These are phyloP conservation scores for Picea glauca DNA, from an alignment of 75 land plant species.

Conservation along the genomic window DNA sequence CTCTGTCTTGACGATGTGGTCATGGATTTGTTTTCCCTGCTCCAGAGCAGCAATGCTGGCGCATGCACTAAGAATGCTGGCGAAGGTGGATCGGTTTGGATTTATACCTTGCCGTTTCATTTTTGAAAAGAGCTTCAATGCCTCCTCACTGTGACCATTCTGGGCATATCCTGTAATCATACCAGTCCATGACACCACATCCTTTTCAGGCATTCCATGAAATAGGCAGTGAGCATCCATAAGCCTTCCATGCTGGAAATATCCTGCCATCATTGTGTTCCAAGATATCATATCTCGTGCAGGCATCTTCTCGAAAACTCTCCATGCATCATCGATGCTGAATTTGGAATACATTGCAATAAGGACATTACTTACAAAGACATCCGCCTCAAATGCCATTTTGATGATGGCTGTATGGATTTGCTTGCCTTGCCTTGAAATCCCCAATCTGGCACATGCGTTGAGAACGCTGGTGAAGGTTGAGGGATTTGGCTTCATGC, in stretches of 20 bases:
- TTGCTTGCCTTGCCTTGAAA: slow-evolving; percentile 36
- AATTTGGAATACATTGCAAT: slow-evolving; percentile 77
- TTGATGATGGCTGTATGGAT: slow-evolving; percentile 37
- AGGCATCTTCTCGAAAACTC: slow-evolving; percentile 44
- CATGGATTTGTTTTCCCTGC: slow-evolving; percentile 57
- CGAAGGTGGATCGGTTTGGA: slow-evolving; percentile 51
- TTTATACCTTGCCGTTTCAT: slow-evolving; percentile 44
- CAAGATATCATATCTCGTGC: slow-evolving; percentile 33
- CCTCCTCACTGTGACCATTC: slow-evolving; percentile 37
- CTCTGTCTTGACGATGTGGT: slow-evolving; percentile 34
- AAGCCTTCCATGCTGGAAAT: slow-evolving; percentile 28
- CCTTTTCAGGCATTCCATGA: slow-evolving; percentile 23
- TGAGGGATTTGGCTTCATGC: slow-evolving; percentile 36
- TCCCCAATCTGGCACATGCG: slow-evolving; percentile 32
- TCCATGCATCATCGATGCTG: slow-evolving; percentile 40
- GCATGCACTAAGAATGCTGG: slow-evolving; percentile 47
- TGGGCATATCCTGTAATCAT: slow-evolving; percentile 46
- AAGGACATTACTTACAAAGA: slow-evolving; percentile 49
- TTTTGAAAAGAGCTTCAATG: slow-evolving; percentile 34
- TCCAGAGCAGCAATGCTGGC: slow-evolving; percentile 43
- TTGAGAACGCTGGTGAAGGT: slow-evolving; percentile 40
- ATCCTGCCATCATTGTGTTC: slow-evolving; percentile 68
- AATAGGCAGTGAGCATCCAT: slow-evolving; percentile 15
- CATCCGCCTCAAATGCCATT: slow-evolving; percentile 33
- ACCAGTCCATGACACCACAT: slow-evolving; percentile 55